Evolutionary conservation across 768 basidiomycete species (phyloP).

Genomic region (Phylloporus sp.): DNA sequence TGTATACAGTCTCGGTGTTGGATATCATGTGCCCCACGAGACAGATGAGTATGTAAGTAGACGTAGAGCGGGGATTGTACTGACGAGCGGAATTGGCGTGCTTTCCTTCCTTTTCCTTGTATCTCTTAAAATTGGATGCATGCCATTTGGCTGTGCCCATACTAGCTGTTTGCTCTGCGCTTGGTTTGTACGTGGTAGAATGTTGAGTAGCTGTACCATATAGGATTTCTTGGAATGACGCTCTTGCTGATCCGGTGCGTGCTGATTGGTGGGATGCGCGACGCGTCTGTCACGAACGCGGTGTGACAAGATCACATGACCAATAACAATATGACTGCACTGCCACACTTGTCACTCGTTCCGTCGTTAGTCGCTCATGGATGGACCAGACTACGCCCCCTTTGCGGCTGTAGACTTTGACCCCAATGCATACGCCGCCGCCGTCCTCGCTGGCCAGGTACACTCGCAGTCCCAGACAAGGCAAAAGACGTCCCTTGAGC

Average conservation of each 20-base stretch:
- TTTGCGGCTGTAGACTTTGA: constrained; percentile 79
- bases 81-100: constrained; percentile 9
- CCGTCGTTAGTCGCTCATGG: constrained; percentile 5
- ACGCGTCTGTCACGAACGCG: constrained; percentile 29
- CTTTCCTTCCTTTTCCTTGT: constrained; percentile 16
- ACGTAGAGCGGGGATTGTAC: constrained; percentile 19
- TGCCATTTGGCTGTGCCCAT: constrained; percentile 6
- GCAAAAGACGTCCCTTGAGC: constrained; percentile 34
- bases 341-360: constrained; percentile 15
- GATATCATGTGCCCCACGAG: constrained; percentile 1
- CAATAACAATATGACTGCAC: constrained; percentile 13
- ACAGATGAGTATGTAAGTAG: constrained; percentile 6
- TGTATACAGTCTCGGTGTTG: constrained; percentile 16
- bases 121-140: constrained; percentile 12
- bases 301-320: constrained; percentile 29
- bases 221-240: constrained; percentile 22
- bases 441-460: constrained; percentile 77
- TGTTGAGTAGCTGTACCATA: constrained; percentile 23
- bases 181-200: constrained; percentile 20
- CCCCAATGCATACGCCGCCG: constrained; percentile 87
- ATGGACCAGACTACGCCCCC: constrained; percentile 58
- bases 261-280: constrained; percentile 7
- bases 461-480: constrained; percentile 41
- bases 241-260: background rate
- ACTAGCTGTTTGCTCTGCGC: constrained; percentile 18